Conservation (phyloP, 2,329 filamentous ascomycete genomes). For the Monosporascus sp. region DNA sequence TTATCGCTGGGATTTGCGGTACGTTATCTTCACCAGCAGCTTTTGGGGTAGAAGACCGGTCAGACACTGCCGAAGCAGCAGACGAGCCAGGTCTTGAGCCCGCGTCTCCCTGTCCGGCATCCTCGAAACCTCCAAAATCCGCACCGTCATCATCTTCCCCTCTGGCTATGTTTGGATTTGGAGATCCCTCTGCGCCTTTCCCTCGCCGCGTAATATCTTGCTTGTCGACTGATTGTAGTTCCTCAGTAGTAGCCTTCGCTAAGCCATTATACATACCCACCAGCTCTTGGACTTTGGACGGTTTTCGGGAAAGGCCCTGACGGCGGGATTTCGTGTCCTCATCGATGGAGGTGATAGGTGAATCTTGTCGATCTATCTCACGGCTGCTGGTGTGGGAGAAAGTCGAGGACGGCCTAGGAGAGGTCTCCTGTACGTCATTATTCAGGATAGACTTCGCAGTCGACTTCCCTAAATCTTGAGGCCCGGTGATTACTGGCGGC, state of each 20-base stretch:
- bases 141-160: slow-evolving; percentile 3
- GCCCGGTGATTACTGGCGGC: background rate
- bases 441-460: slow-evolving; percentile 5
- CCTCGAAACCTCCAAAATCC: slow-evolving; percentile 26
- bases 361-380: slow-evolving; percentile 30
- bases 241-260: slow-evolving; percentile 21
- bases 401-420: slow-evolving; percentile 22
- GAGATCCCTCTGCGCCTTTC: slow-evolving; percentile 5
- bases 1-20: background rate
- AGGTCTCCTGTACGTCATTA: slow-evolving; percentile 10
- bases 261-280: slow-evolving; percentile 47
- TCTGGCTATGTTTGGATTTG: background rate
- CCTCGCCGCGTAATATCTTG: slow-evolving; percentile 2
- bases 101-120: slow-evolving; percentile 9
- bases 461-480: slow-evolving; percentile 2
- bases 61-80: background rate
- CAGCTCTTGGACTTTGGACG: slow-evolving; percentile 44
- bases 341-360: slow-evolving; percentile 40
- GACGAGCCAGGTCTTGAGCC: background rate
- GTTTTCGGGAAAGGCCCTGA: slow-evolving; percentile 20
- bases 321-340: slow-evolving; percentile 29
- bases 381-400: slow-evolving; percentile 23
- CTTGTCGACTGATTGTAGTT: slow-evolving; percentile 13
- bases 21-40: slow-evolving; percentile 3
- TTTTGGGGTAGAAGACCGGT: slow-evolving; percentile 15